phyloP scores from a whole-genome alignment of 768 basidiomycete genomes.

The Hericium erinaceus region DNA sequence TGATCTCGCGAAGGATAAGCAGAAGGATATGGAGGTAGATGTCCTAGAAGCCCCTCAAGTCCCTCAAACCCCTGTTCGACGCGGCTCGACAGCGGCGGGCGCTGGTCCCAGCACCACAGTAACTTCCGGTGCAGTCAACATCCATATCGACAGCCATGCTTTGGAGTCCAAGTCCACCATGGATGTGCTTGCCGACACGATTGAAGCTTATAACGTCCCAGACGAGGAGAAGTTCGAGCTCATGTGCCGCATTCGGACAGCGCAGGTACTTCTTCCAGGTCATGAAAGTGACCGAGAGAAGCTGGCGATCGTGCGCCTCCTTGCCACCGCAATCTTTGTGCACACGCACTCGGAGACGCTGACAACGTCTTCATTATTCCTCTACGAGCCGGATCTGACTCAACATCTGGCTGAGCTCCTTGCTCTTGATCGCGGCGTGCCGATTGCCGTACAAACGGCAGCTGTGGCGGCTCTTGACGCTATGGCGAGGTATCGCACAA shows the following conservation, averaged over 20 bases:
- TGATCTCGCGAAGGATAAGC: constrained; percentile 17
- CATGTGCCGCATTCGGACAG: constrained; percentile 75
- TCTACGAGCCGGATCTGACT: constrained; percentile 92
- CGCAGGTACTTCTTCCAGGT: constrained; percentile 54
- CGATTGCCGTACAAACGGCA: constrained; percentile 67
- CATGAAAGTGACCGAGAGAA: constrained; percentile 63
- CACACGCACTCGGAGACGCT: constrained; percentile 77
- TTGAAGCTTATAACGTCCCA: constrained; percentile 61
- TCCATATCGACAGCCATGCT: constrained; percentile 55
- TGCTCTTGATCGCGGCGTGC: constrained; percentile 66
- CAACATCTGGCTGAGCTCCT: constrained; percentile 83
- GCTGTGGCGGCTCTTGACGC: constrained; percentile 89
- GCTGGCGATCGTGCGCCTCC: constrained; percentile 69
- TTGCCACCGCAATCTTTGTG: constrained; percentile 86
- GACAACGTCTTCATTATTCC: constrained; percentile 74
- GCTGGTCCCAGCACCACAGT: constrained; percentile 23
- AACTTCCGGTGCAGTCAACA: constrained; percentile 39
- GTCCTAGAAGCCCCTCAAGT: constrained; percentile 26
- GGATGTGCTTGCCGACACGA: constrained; percentile 65
- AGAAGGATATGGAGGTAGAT: constrained; percentile 39
- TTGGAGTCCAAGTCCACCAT: constrained; percentile 57
- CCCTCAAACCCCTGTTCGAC: constrained; percentile 33
- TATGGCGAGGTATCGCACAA: constrained; percentile 73
- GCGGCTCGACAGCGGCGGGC: constrained; percentile 20
- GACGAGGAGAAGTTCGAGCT: constrained; percentile 83